Base-by-base conservation (phyloP, 2,329 filamentous ascomycete genomes). In the Penicillium sp. region DNA sequence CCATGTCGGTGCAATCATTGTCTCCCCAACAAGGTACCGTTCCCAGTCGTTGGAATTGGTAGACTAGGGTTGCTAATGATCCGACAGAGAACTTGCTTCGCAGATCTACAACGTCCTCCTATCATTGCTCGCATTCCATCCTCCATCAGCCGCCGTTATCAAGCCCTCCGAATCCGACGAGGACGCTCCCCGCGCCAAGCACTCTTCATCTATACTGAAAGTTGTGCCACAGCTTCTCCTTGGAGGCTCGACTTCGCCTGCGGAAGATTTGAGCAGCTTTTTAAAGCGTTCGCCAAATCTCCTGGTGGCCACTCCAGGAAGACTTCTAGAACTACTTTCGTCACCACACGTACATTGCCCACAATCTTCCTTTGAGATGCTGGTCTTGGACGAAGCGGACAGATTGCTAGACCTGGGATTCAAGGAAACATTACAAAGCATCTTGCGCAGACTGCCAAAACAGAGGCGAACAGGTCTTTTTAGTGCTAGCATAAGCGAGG, bases 341-440 rank as follows among this genome's bases (percentile, higher is more conserved):
- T 96, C 92, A 1, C 91, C 89, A 1, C 90, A 96, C 71, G 93
- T 97, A 15, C 91, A 96, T 75, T 93, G 91, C 69, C 89, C 92
- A 0, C 90, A 94, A 64, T 93, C 91, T 1, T 91, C 91, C 0
- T 98, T 99, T 68, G 94, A 99, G 75, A 88, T 92, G 54, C 86
- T 99, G 11, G 91, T 99, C 3, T 85, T 99, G 41, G 95, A 99
- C 73, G 95, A 99, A 80, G 95, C 94, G 54, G 95, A 99, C 77
- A 86, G 95, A 62, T 81, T 99, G 29, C 83, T 99, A 11, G 95
- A 99, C 78, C 84, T 98, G 23, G 95, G 96, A 6, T 98, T 99
- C 79, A 95, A 96, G 76, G 89, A 91, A 60, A 93, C 97, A 68
- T 79, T 99, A 30, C 92, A 95, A 69, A 91, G 88, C 59, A 97